phyloP scores from a whole-genome alignment of 306 rosid species.

The Carpinus viminea region DNA sequence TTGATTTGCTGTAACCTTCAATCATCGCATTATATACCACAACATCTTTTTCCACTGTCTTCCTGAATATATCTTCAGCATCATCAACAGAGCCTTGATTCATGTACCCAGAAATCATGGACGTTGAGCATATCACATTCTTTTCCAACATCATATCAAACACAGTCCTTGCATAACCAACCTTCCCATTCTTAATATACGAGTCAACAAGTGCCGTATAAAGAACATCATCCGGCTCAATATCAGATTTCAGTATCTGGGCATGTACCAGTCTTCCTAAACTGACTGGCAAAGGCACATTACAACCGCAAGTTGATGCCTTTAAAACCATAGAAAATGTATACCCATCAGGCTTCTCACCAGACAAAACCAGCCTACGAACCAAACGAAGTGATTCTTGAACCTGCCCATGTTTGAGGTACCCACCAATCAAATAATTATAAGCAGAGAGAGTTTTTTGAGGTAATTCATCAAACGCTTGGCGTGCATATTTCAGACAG shows the following conservation, averaged over 20 bases:
- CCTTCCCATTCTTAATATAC: constrained; percentile 63
- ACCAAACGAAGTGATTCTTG: constrained; percentile 53
- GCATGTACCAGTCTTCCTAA: constrained; percentile 70
- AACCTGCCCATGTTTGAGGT: constrained; percentile 58
- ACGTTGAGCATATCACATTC: constrained; percentile 71
- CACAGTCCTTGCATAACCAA: constrained; percentile 63
- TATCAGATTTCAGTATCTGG: constrained; percentile 60
- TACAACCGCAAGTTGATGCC: constrained; percentile 51
- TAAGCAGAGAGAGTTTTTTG: constrained; percentile 65
- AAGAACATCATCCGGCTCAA: constrained; percentile 70
- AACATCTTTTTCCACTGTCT: constrained; percentile 62
- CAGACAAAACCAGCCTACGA: constrained; percentile 51
- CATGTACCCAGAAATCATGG: constrained; percentile 91
- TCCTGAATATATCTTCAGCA: constrained; percentile 67
- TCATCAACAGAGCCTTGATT: constrained; percentile 55
- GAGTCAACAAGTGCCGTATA: constrained; percentile 75
- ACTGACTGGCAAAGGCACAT: constrained; percentile 32
- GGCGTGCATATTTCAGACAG: constrained; percentile 63
- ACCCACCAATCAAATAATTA: constrained; percentile 73
- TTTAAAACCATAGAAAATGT: constrained; percentile 80
- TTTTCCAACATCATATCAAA: constrained; percentile 70
- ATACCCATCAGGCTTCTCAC: constrained; percentile 71
- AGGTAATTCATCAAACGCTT: constrained; percentile 69
- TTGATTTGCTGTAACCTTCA: constrained; percentile 83
- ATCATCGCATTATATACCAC: constrained; percentile 93